A percentile compares a stretch with the other conserved stretches of the same genome.
Conservation (phyloP, 495 filamentous ascomycete species). For the Chaetomium cochliodes region DNA sequence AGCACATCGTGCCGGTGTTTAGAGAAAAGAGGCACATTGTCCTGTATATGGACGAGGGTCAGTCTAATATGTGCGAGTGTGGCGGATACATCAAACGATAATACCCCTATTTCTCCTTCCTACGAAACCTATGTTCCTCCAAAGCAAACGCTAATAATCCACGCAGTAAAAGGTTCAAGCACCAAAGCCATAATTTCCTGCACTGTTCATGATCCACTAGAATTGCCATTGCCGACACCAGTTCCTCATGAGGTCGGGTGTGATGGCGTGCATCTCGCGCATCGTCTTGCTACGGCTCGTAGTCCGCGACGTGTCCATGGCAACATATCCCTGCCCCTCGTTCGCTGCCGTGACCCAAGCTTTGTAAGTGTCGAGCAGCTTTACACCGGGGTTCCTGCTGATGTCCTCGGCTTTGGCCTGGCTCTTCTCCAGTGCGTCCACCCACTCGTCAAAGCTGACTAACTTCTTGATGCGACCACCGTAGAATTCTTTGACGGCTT, state of each 20-base stretch:
- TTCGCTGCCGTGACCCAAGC: conserved; percentile 26
- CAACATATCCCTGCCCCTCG: conserved; percentile 28
- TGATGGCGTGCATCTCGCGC: conserved; percentile 39
- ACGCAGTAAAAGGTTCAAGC: too few relatives aligned
- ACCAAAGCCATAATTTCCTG: neutral
- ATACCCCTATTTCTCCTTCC: too few relatives aligned
- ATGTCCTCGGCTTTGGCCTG: conserved; percentile 33
- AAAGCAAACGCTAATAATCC: too few relatives aligned
- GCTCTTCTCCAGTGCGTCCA: conserved; percentile 40
- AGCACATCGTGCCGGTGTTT: too few relatives aligned
- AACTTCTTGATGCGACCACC: conserved; percentile 38
- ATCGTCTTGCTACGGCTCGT: conserved; percentile 40
- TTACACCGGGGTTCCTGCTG: conserved; percentile 44
- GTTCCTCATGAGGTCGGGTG: conserved; percentile 44
- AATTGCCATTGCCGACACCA: conserved; percentile 55
- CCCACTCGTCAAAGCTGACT: conserved; percentile 45
- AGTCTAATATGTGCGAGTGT: too few relatives aligned
- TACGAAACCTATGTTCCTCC: too few relatives aligned
- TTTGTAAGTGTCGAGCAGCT: conserved; percentile 47
- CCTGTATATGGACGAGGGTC: too few relatives aligned
- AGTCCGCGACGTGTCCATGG: conserved; percentile 36
- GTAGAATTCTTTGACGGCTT: conserved; percentile 40
- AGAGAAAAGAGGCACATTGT: too few relatives aligned
- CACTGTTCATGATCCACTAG: conserved; percentile 5
- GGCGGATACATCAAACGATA: too few relatives aligned